Conservation (phyloP, 1,139 yeast species). For the Sugiyamaella grinbergsii region DNA sequence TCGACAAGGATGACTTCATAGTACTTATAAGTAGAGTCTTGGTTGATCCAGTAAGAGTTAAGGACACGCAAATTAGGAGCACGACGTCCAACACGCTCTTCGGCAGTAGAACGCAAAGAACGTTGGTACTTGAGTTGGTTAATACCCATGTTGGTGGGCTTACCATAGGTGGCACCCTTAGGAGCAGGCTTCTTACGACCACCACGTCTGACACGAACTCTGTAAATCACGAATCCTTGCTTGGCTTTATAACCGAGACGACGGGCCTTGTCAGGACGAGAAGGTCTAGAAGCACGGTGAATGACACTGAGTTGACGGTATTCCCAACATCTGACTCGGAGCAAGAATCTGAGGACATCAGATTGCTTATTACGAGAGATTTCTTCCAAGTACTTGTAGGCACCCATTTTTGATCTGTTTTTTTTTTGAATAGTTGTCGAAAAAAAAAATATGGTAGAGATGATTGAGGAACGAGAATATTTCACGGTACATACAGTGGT, state of each 20-base stretch:
- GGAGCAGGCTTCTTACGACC: constrained; percentile 99
- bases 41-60: constrained; percentile 99
- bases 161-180: constrained; percentile 99
- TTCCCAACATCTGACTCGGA: constrained; percentile 99
- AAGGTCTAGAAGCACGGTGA: constrained; percentile 98
- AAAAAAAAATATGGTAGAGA: too few species aligned
- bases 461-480: constrained; percentile 21
- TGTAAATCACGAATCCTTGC: constrained; percentile 98
- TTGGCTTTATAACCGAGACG: constrained; percentile 99
- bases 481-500: constrained; percentile 1
- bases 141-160: constrained; percentile 99
- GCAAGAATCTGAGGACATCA: constrained; percentile 97
- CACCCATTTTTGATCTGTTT: constrained; percentile 69
- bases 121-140: constrained; percentile 99
- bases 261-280: constrained; percentile 99
- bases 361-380: constrained; percentile 99
- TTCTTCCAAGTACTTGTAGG: constrained; percentile 99
- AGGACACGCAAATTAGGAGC: constrained; percentile 98
- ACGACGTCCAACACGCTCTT: constrained; percentile 99
- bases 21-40: constrained; percentile 99
- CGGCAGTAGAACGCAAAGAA: constrained; percentile 96
- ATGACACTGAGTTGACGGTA: constrained; percentile 98
- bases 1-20: constrained; percentile 96
- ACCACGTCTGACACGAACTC: constrained; percentile 99
- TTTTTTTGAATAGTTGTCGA: constrained; percentile 8